Evolutionary conservation across 2,329 filamentous ascomycete species (phyloP).

Genomic region (Trichophyton mentagrophytes): DNA sequence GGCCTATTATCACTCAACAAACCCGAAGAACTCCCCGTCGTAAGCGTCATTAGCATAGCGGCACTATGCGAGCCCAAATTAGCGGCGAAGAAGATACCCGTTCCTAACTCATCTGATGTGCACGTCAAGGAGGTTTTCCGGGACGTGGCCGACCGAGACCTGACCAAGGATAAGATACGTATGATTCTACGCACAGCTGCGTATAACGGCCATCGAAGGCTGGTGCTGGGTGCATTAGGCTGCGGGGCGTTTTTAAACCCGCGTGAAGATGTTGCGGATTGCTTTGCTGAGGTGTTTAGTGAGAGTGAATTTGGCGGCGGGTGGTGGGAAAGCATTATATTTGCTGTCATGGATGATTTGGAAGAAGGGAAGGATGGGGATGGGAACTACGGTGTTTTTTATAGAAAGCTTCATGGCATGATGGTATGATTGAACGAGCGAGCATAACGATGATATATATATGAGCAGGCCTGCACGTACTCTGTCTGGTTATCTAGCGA

Average conservation of each 20-base stretch:
- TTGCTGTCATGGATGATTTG: conserved; percentile 44
- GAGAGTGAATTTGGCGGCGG: conserved; percentile 51
- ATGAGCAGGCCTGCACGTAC: not conserved
- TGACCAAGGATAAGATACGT: conserved; percentile 52
- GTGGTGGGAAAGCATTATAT: conserved; percentile 53
- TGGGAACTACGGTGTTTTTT: conserved; percentile 25
- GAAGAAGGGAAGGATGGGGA: conserved; percentile 15
- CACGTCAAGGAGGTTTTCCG: conserved; percentile 24
- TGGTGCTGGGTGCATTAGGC: conserved; percentile 57
- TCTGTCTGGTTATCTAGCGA: not conserved
- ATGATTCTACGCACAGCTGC: conserved; percentile 48
- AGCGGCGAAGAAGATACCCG: conserved; percentile 9
- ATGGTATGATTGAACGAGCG: conserved; percentile 15
- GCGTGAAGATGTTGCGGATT: conserved; percentile 45
- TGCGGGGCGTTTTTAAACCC: conserved; percentile 58
- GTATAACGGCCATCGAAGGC: conserved; percentile 40
- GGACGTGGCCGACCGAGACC: conserved; percentile 33
- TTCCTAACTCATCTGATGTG: conserved; percentile 1
- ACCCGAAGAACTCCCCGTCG: conserved; percentile 34
- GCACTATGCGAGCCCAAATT: conserved; percentile 37
- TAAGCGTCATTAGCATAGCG: conserved; percentile 50
- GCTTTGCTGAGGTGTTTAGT: conserved; percentile 48
- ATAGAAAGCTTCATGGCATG: conserved; percentile 20
- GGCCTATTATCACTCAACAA: conserved; percentile 31
- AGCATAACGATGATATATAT: not conserved